Conservation (phyloP, 495 filamentous ascomycete genomes). For the Cenococcum geophilum region DNA sequence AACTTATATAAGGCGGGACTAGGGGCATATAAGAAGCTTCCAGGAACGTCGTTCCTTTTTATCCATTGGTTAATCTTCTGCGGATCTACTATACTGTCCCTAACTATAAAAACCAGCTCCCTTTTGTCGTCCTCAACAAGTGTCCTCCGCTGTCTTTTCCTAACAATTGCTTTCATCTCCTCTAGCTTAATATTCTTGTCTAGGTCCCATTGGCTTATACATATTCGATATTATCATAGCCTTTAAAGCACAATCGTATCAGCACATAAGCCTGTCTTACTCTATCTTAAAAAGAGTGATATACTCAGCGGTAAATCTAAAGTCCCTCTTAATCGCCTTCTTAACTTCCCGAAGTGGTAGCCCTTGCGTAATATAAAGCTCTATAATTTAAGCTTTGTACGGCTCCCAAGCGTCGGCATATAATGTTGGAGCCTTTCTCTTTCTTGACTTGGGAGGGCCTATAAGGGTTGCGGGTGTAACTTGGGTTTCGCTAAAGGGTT, state of each 20-base stretch:
- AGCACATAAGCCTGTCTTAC: neutral
- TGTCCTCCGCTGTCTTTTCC: conserved; percentile 29
- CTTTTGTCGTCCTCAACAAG: conserved; percentile 18
- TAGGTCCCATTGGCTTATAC: conserved; percentile 30
- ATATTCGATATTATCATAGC: conserved; percentile 31
- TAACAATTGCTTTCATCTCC: conserved; percentile 36
- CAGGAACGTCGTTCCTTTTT: conserved; percentile 18
- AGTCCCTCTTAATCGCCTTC: conserved; percentile 19
- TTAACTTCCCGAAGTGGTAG: conserved; percentile 23
- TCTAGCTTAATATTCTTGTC: conserved; percentile 34
- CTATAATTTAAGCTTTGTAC: too few relatives aligned
- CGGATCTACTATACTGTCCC: conserved; percentile 18
- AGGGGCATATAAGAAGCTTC: conserved; percentile 11
- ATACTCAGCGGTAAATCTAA: conserved; percentile 25
- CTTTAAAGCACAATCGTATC: conserved; percentile 12
- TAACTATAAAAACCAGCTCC: conserved; percentile 16
- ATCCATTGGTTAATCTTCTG: too few relatives aligned
- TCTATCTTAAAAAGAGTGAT: conserved; percentile 7
- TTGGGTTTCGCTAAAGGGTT: conserved; percentile 7
- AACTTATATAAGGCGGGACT: conserved; percentile 23
- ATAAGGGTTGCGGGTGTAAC: conserved; percentile 13
- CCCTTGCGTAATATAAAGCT: conserved; percentile 22
- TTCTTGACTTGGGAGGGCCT: conserved; percentile 24
- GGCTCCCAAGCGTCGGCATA: too few relatives aligned
- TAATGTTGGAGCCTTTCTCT: too few relatives aligned